Evolutionary conservation across 305 asterid genomes (phyloP).

Genomic region (Fraxinus floribunda): DNA sequence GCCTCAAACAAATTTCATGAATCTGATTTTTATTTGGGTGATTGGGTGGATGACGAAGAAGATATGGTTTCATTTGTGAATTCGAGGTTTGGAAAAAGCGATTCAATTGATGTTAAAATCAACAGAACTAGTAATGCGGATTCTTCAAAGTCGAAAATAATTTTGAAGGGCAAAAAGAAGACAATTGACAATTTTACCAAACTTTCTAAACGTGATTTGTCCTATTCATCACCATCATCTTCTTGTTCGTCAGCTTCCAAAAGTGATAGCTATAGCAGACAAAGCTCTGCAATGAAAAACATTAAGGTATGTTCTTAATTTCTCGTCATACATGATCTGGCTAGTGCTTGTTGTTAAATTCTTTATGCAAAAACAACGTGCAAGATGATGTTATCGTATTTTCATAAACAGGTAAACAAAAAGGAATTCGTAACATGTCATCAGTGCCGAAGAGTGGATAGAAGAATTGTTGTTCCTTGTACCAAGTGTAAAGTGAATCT

Average conservation of each 20-base stretch:
- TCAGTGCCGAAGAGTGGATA: slow-evolving; percentile 58
- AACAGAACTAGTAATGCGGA: slow-evolving; percentile 30
- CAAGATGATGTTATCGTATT: slow-evolving; percentile 22
- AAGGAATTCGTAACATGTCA: slow-evolving; percentile 46
- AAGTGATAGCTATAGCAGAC: slow-evolving; percentile 22
- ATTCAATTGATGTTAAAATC: slow-evolving; percentile 21
- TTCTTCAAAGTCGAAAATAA: slow-evolving; percentile 21
- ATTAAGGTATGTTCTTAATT: slow-evolving; percentile 37
- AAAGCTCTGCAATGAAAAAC: slow-evolving; percentile 26
- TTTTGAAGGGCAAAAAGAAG: slow-evolving; percentile 15
- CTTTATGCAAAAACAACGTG: slow-evolving; percentile 1
- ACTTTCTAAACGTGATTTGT: slow-evolving; percentile 26
- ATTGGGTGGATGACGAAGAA: slow-evolving; percentile 59
- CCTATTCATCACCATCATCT: slow-evolving; percentile 33
- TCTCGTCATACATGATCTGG: slow-evolving; percentile 5
- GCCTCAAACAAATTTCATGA: slow-evolving; percentile 36
- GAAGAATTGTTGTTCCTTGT: slow-evolving; percentile 72
- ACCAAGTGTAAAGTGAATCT: slow-evolving; percentile 48
- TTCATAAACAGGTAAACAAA: slow-evolving; percentile 35
- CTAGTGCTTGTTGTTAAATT: slow-evolving; percentile 3
- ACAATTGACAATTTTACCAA: slow-evolving; percentile 21
- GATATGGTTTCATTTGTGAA: slow-evolving; percentile 32
- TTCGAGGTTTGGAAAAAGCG: slow-evolving; percentile 18
- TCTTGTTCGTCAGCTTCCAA: slow-evolving; percentile 35
- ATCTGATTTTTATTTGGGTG: slow-evolving; percentile 33